Evolutionary conservation across 1,284 basidiomycete species (phyloP), one percentile per base, ranked within the genome.

Genomic region (Grifola frondosa): DNA sequence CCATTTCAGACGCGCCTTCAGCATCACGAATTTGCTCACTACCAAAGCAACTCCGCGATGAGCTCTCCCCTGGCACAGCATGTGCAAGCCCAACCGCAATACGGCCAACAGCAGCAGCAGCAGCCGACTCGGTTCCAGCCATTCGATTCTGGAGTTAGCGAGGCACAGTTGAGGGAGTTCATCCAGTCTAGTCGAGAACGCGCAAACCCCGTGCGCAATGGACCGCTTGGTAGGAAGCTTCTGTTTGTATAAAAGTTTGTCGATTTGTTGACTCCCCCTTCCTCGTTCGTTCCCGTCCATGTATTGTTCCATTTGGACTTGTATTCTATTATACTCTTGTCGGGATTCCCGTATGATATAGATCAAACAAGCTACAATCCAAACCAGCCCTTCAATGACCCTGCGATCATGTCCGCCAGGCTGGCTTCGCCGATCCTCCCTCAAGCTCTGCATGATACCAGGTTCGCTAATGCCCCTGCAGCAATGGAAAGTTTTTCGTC

Each of bases 391-490:
- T 89, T 88, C 64, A 73, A 70, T 50, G 87, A 90, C 57, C 87
- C 88, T 37, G 87, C 88, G 13, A 90, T 90, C 45, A 88, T 90
- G 85, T 84, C 87, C 32, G 84, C 83, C 23, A 75, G 80, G 49
- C 74, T 87, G 60, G 67, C 73, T 7, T 68, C 75, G 16, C 67
- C 73, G 5, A 50, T 61, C 33, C 39, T 63, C 25, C 21, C 50
- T 23, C 57, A 59, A 37, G 42, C 50, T 9, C 40, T 58, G 39
- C 53, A 57, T 19, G 59, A 61, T 11, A 49, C 50, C 30, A 53
- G 52, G 21, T 64, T 61, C 50, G 30, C 38, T 17, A 50, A 47
- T 31, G 26, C 52, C 17, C 47, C 53, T 7, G 46, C 56, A 1
- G 45, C 49, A 12, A 31, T 55, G 37, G 61, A 58, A 15, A 48